These are phyloP conservation scores for Paramecium primaurelia DNA, from an alignment of 73 alveolate genomes.

Conservation along the genomic window DNA sequence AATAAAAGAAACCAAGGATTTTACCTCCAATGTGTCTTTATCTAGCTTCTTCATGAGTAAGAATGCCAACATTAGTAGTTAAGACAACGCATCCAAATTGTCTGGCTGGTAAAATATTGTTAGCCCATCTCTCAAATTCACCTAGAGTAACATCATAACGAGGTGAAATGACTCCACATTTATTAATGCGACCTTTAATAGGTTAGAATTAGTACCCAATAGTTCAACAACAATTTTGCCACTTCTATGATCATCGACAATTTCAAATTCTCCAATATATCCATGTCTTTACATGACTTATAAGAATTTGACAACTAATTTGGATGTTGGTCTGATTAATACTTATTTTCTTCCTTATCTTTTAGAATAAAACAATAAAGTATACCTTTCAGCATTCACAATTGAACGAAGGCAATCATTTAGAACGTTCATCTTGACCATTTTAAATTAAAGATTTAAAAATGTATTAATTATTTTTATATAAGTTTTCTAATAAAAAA, in stretches of 20 bases:
- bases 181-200: slow-evolving; percentile 87
- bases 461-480: background rate
- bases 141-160: slow-evolving; percentile 84
- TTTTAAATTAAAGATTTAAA: slow-evolving; percentile 61
- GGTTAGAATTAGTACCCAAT: background rate
- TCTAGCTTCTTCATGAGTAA: slow-evolving; percentile 86
- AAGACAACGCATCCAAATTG: slow-evolving; percentile 94
- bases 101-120: slow-evolving; percentile 93
- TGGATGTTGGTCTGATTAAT: slow-evolving; percentile 95
- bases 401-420: slow-evolving; percentile 91
- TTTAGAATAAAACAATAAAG: slow-evolving; percentile 70
- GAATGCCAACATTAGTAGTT: slow-evolving; percentile 93
- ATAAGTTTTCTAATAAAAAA: background rate
- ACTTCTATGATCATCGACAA: slow-evolving; percentile 97
- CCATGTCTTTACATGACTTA: slow-evolving; percentile 96
- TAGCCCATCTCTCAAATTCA: slow-evolving; percentile 84
- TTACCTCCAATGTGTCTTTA: slow-evolving; percentile 97
- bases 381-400: slow-evolving; percentile 96
- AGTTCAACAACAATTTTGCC: slow-evolving; percentile 96
- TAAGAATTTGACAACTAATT: slow-evolving; percentile 95
- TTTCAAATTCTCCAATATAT: slow-evolving; percentile 96
- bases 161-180: slow-evolving; percentile 98
- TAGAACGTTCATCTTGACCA: slow-evolving; percentile 95
- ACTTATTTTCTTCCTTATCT: slow-evolving; percentile 69
- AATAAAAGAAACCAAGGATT: slow-evolving; percentile 97